A percentile compares a stretch with the other conserved stretches of the same genome.
Conservation (phyloP, 176 grass and related monocot species). For the Aegilops sharonensis region DNA sequence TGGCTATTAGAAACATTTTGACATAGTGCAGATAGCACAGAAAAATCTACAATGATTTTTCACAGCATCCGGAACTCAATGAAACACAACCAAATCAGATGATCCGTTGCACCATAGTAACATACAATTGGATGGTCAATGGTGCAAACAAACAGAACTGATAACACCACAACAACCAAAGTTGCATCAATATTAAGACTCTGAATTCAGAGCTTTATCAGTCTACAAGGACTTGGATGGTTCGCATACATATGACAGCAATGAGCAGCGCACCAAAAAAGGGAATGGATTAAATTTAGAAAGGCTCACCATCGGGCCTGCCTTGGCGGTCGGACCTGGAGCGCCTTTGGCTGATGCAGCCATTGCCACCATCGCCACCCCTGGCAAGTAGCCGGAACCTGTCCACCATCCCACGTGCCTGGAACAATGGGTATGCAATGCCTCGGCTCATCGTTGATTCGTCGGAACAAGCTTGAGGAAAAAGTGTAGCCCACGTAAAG, state of each 20-base stretch:
- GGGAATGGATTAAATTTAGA: neutral
- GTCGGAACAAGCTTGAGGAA: neutral
- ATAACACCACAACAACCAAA: neutral
- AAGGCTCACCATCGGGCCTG: conserved; percentile 53
- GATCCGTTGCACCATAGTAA: neutral
- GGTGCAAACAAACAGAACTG: neutral
- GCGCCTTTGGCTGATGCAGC: conserved; percentile 17
- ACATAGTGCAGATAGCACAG: neutral
- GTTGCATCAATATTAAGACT: neutral
- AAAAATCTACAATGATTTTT: neutral
- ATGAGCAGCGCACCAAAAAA: neutral
- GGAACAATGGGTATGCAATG: neutral
- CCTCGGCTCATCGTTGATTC: neutral
- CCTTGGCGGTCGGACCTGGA: conserved; percentile 6
- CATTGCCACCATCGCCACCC: neutral
- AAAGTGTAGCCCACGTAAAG: neutral
- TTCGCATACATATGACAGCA: neutral
- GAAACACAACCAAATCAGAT: neutral
- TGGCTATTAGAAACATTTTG: neutral
- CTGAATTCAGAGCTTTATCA: neutral
- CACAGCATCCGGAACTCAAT: neutral
- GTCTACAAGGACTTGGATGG: neutral
- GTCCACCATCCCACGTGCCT: conserved; percentile 72
- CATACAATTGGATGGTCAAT: neutral
- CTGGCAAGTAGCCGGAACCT: conserved; percentile 47